Percentiles rank a stretch among this genome's conserved stretches.
These are phyloP conservation scores for Tricholoma matsutake DNA, from an alignment of 768 basidiomycete genomes.

Conservation along the genomic window DNA sequence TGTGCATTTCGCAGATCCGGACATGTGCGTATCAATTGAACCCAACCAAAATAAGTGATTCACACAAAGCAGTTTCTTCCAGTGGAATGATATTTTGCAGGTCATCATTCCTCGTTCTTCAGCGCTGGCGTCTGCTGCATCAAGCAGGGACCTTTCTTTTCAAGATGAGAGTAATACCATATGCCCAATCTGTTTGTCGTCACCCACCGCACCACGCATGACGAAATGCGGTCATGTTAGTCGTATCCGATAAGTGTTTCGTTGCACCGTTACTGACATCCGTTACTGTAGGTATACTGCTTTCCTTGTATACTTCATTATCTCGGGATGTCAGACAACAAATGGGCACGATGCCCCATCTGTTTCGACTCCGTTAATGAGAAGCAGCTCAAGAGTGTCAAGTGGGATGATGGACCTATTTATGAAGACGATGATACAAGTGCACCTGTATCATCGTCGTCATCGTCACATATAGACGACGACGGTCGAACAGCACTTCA, in stretches of 20 bases:
- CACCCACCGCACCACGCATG: constrained; percentile 87
- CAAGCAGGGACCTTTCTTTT: constrained; percentile 36
- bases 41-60: neutral
- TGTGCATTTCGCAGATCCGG: constrained; percentile 95
- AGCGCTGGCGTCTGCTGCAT: constrained; percentile 63
- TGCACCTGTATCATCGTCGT: constrained; percentile 44
- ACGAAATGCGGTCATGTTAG: constrained; percentile 97
- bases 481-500: constrained; percentile 39
- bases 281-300: constrained; percentile 72
- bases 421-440: constrained; percentile 29
- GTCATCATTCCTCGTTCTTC: constrained; percentile 87
- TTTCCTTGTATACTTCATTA: constrained; percentile 94
- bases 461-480: constrained; percentile 35
- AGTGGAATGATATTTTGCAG: constrained; percentile 95
- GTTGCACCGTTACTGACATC: constrained; percentile 1
- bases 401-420: constrained; percentile 70
- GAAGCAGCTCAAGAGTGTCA: constrained; percentile 88
- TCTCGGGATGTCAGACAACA: constrained; percentile 78
- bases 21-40: constrained; percentile 61
- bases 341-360: constrained; percentile 93
- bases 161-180: constrained; percentile 62
- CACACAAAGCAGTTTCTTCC: constrained; percentile 71
- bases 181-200: constrained; percentile 95
- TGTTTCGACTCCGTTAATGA: constrained; percentile 93
- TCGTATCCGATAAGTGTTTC: constrained; percentile 22